Conservation (phyloP, 2,329 filamentous ascomycete species). For the Pseudogymnoascus sp. region DNA sequence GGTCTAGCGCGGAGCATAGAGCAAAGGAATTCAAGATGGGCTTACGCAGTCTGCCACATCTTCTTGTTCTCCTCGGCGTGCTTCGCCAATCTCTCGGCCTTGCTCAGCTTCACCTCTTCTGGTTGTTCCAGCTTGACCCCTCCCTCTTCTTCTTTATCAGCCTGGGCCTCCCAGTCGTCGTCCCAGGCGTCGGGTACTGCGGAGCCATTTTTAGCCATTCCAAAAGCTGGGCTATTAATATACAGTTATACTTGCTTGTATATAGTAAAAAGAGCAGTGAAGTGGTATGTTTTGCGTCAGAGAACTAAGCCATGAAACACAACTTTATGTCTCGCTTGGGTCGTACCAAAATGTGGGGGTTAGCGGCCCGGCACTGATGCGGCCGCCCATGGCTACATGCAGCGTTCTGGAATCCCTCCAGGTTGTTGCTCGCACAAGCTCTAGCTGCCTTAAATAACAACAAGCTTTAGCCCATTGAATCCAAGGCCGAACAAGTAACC, state of each 20-base stretch:
- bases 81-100: conserved; percentile 67
- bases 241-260: not conserved
- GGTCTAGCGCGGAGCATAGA: not conserved
- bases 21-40: conserved; percentile 14
- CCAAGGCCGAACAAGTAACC: not conserved
- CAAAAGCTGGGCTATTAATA: not conserved
- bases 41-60: conserved; percentile 83
- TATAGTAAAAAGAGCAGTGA: not conserved
- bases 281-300: not conserved
- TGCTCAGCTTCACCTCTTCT: conserved; percentile 42
- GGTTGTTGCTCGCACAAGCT: conserved; percentile 3
- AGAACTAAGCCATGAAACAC: conserved; percentile 3
- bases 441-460: not conserved
- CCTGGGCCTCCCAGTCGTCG: conserved; percentile 77
- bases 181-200: conserved; percentile 71
- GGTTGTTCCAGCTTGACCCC: conserved; percentile 17
- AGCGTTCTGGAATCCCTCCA: not conserved
- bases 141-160: conserved; percentile 44
- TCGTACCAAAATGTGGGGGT: conserved; percentile 3
- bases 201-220: conserved; percentile 9
- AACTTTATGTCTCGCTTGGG: conserved; percentile 5
- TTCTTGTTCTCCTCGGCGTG: conserved; percentile 78
- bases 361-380: not conserved
- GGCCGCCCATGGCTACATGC: not conserved
- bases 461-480: not conserved